Percentiles rank a stretch among this genome's conserved stretches.
Conservation (phyloP, 2,329 filamentous ascomycete species). For the Chrysosporium keratinophilum region DNA sequence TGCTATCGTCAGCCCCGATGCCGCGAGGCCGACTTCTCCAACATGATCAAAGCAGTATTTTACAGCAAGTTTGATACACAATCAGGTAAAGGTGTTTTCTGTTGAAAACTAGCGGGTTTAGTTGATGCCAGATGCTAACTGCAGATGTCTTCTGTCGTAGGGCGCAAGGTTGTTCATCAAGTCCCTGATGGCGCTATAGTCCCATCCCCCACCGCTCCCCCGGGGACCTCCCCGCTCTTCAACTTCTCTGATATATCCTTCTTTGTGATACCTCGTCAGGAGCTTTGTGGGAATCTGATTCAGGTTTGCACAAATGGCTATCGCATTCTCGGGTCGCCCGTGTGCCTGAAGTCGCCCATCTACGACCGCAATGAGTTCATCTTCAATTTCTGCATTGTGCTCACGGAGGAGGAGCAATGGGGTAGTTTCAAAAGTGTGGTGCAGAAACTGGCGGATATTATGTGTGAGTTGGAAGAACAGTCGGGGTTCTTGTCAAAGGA, state of each 20-base stretch:
- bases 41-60: conserved; percentile 55
- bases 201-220: conserved; percentile 35
- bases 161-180: conserved; percentile 54
- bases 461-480: conserved; percentile 86
- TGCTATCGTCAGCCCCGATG: neutral
- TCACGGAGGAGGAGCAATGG: conserved; percentile 60
- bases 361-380: conserved; percentile 95
- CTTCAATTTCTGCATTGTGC: conserved; percentile 89
- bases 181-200: conserved; percentile 52
- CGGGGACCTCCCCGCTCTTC: conserved; percentile 55
- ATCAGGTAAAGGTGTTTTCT: conserved; percentile 31
- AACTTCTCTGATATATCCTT: conserved; percentile 78
- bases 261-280: conserved; percentile 89
- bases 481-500: conserved; percentile 59
- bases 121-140: neutral
- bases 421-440: conserved; percentile 76
- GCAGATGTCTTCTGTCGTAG: conserved; percentile 27
- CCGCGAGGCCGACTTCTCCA: neutral
- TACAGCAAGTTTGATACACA: conserved; percentile 57
- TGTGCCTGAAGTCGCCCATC: conserved; percentile 70
- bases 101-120: neutral
- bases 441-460: conserved; percentile 69
- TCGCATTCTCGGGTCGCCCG: conserved; percentile 75
- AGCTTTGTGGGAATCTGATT: conserved; percentile 86
- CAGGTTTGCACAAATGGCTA: conserved; percentile 61